Conservation (phyloP, 2,329 filamentous ascomycete genomes). For the Colletotrichum higginsianum region DNA sequence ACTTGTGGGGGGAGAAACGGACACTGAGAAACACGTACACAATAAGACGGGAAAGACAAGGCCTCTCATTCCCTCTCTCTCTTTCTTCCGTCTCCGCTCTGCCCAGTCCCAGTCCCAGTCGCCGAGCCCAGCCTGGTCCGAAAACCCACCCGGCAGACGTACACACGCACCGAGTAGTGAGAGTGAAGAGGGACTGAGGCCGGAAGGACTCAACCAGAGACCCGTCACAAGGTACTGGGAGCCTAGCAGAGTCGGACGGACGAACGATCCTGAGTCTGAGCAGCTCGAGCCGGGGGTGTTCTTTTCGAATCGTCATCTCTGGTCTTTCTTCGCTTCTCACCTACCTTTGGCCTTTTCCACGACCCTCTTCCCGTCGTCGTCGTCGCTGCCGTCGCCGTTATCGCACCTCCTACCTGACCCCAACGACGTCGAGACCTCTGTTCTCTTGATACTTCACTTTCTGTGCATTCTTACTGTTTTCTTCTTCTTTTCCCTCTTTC, state of each 20-base stretch:
- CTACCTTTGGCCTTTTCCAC: not conserved
- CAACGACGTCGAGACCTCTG: slow-evolving; percentile 9
- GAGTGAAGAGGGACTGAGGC: slow-evolving; percentile 2
- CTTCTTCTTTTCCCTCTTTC: not conserved
- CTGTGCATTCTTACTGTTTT: not conserved
- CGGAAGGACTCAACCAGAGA: slow-evolving; percentile 17
- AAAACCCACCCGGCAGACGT: slow-evolving; percentile 22
- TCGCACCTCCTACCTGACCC: not conserved
- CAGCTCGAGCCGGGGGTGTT: slow-evolving; percentile 25
- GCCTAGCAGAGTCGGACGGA: slow-evolving; percentile 34
- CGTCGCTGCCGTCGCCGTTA: not conserved
- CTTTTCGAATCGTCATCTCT: slow-evolving; percentile 26
- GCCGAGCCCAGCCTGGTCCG: slow-evolving; percentile 26
- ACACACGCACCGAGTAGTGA: slow-evolving; percentile 13
- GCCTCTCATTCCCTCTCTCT: not conserved
- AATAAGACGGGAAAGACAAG: slow-evolving; percentile 25
- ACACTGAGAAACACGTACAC: slow-evolving; percentile 24
- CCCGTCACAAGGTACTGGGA: slow-evolving; percentile 34
- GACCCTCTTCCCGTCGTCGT: not conserved
- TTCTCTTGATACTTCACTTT: not conserved
- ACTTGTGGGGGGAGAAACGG: slow-evolving; percentile 33
- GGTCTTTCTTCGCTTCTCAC: slow-evolving; percentile 7
- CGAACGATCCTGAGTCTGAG: slow-evolving; percentile 22
- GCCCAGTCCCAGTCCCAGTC: slow-evolving; percentile 17
- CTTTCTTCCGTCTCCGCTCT: slow-evolving; percentile 1